Conservation (phyloP, 345 rosid species). For the Brassica napus region DNA sequence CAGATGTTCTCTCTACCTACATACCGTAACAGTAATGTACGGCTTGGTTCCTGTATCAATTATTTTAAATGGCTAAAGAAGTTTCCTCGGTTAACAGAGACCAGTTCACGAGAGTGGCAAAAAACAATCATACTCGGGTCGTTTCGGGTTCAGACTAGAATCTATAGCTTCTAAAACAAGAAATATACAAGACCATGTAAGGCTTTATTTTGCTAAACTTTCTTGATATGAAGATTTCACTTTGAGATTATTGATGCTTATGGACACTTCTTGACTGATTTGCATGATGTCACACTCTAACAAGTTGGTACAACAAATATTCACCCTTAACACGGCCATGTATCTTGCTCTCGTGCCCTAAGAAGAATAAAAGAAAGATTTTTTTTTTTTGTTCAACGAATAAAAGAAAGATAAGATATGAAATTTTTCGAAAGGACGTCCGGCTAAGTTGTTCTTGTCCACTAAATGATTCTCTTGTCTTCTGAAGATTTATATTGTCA, state of each 20-base stretch:
- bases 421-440: constrained; percentile 32
- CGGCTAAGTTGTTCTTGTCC: constrained; percentile 31
- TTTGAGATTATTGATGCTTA: constrained; percentile 55
- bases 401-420: not conserved
- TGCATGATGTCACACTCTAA: constrained; percentile 22
- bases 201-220: constrained; percentile 48
- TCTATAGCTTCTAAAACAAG: not conserved
- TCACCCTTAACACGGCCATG: constrained; percentile 1
- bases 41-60: not conserved
- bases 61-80: not conserved
- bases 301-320: constrained; percentile 8
- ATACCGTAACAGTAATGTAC: not conserved
- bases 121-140: not conserved
- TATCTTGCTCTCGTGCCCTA: constrained; percentile 7
- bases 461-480: constrained; percentile 32
- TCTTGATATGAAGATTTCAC: constrained; percentile 67
- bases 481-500: constrained; percentile 27
- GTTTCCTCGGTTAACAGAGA: not conserved
- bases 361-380: not conserved
- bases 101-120: not conserved
- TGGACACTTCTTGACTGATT: constrained; percentile 48
- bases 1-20: not conserved
- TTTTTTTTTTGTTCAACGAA: no score
- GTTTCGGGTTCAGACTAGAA: not conserved
- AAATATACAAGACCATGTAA: constrained; percentile 36